These are phyloP conservation scores for Coriaria nepalensis DNA, from an alignment of 306 rosid genomes.

Conservation along the genomic window DNA sequence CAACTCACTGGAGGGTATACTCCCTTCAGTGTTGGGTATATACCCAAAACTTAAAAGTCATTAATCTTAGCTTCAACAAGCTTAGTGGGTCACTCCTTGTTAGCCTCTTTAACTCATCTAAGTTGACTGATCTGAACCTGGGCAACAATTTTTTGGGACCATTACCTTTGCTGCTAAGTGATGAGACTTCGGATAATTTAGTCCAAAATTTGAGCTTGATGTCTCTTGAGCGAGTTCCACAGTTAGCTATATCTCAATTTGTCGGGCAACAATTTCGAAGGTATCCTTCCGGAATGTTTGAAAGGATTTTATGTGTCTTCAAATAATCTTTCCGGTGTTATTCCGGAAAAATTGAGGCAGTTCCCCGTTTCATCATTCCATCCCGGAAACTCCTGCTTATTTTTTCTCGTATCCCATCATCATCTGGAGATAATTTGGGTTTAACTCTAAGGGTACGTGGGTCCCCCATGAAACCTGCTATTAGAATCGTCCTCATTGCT, in stretches of 20 bases:
- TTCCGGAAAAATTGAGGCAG: conserved; percentile 39
- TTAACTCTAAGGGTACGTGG: conserved; percentile 16
- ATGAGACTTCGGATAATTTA: conserved; percentile 15
- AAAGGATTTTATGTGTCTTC: conserved; percentile 49
- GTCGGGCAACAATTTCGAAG: conserved; percentile 45
- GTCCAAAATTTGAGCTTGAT: conserved; percentile 30
- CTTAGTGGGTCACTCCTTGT: conserved; percentile 52
- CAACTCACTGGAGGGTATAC: conserved; percentile 54
- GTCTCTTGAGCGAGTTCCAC: conserved; percentile 34
- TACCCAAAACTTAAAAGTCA: conserved; percentile 47
- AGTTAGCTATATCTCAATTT: conserved; percentile 44
- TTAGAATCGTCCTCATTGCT: conserved; percentile 42
- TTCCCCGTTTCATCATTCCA: conserved; percentile 68
- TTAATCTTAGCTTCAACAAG: conserved; percentile 57
- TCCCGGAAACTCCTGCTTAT: conserved; percentile 59
- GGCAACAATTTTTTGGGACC: conserved; percentile 52
- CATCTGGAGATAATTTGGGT: conserved; percentile 26
- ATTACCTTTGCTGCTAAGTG: conserved; percentile 25
- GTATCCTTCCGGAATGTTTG: conserved; percentile 40
- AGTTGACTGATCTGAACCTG: conserved; percentile 44
- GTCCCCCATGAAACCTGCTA: conserved; percentile 29
- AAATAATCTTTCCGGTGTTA: conserved; percentile 54
- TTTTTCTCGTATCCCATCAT: conserved; percentile 27
- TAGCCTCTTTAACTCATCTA: conserved; percentile 38
- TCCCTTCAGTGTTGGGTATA: conserved; percentile 48